These are phyloP conservation scores for Penicillium sp. DNA, from an alignment of 2,329 filamentous ascomycete species.

Conservation along the genomic window DNA sequence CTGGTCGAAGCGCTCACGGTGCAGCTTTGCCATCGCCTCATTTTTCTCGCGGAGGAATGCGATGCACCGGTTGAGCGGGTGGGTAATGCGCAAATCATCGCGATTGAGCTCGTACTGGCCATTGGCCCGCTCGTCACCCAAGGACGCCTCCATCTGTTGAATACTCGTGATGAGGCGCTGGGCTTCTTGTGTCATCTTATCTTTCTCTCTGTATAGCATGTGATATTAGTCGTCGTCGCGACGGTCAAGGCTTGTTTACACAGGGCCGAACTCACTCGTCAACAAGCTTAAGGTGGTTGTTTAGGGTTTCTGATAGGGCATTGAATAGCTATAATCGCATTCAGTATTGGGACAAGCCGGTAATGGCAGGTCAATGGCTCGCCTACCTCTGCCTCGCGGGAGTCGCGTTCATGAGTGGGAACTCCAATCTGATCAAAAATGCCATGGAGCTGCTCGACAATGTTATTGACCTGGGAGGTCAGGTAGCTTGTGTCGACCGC, in stretches of 20 bases:
- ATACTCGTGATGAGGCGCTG: slow-evolving; percentile 82
- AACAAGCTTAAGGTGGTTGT: slow-evolving; percentile 84
- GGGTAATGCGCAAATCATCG: slow-evolving; percentile 75
- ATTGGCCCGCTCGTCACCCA: slow-evolving; percentile 72
- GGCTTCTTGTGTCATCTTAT: slow-evolving; percentile 85
- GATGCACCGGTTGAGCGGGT: slow-evolving; percentile 79
- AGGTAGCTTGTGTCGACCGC: slow-evolving; percentile 89
- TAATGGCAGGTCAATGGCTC: background rate
- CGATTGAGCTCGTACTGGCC: slow-evolving; percentile 66
- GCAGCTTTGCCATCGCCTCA: slow-evolving; percentile 73
- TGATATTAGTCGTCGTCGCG: slow-evolving; percentile 10
- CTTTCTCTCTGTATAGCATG: slow-evolving; percentile 68
- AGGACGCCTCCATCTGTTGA: slow-evolving; percentile 87
- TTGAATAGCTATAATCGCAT: slow-evolving; percentile 70
- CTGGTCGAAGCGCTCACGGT: slow-evolving; percentile 91
- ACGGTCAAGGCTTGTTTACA: slow-evolving; percentile 6
- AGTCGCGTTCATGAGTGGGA: slow-evolving; percentile 87
- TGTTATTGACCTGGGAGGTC: slow-evolving; percentile 91
- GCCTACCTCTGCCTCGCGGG: slow-evolving; percentile 82
- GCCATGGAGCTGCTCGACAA: slow-evolving; percentile 88
- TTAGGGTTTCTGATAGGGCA: slow-evolving; percentile 86
- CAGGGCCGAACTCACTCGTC: slow-evolving; percentile 56
- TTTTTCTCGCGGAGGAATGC: slow-evolving; percentile 84
- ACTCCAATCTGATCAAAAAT: slow-evolving; percentile 98
- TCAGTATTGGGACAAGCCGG: slow-evolving; percentile 11